phyloP scores from a whole-genome alignment of 495 filamentous ascomycete genomes.

The Penicillium parvum region DNA sequence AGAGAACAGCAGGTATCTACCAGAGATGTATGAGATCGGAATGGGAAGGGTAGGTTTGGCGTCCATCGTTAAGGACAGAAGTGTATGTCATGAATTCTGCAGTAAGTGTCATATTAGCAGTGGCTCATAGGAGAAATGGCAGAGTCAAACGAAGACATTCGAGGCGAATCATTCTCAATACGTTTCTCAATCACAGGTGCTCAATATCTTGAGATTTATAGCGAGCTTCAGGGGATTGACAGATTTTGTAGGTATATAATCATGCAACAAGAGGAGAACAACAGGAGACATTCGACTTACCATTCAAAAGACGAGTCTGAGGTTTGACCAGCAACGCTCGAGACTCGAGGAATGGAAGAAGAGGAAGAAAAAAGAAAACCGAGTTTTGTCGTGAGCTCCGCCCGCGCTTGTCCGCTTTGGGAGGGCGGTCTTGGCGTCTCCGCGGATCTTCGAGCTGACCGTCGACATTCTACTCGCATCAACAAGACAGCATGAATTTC shows the following conservation, averaged over 20 bases:
- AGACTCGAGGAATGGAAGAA: slow-evolving; percentile 16
- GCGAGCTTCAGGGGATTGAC: slow-evolving; percentile 80
- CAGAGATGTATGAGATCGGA: slow-evolving; percentile 76
- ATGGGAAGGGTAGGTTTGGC: slow-evolving; percentile 51
- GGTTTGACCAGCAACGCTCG: slow-evolving; percentile 37
- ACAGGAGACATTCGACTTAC: slow-evolving; percentile 24
- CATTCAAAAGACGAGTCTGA: slow-evolving; percentile 27
- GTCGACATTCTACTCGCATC: neutral
- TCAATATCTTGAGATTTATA: slow-evolving; percentile 39
- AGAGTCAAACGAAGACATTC: slow-evolving; percentile 5
- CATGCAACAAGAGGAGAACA: slow-evolving; percentile 44
- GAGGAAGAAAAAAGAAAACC: slow-evolving; percentile 13
- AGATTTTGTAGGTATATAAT: slow-evolving; percentile 75
- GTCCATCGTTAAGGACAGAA: slow-evolving; percentile 33
- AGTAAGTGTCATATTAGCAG: slow-evolving; percentile 10
- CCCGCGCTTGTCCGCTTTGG: slow-evolving; percentile 28
- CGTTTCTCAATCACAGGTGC: slow-evolving; percentile 50
- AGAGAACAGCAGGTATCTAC: slow-evolving; percentile 86
- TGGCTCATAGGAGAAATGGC: slow-evolving; percentile 3
- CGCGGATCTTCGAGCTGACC: neutral
- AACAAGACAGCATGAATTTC: slow-evolving; percentile 40
- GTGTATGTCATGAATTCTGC: slow-evolving; percentile 1
- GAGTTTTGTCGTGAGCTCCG: slow-evolving; percentile 20
- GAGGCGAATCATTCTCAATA: slow-evolving; percentile 40
- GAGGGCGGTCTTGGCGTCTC: slow-evolving; percentile 11